Evolutionary conservation across 345 rosid species (phyloP).

Genomic region (Capsella bursapastoris): DNA sequence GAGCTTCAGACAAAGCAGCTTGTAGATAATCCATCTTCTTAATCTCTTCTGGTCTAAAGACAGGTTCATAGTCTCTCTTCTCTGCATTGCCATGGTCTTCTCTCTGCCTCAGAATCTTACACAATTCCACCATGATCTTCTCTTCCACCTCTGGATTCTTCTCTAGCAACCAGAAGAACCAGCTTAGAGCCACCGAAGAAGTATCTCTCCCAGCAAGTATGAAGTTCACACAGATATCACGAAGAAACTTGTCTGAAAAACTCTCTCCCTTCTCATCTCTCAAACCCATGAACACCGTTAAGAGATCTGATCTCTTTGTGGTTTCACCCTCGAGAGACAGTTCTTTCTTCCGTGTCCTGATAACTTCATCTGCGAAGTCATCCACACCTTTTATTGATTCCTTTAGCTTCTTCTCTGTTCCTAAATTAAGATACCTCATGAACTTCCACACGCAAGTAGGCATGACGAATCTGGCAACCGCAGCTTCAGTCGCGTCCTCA

Average conservation of each 20-base stretch:
- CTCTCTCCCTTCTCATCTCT: constrained; percentile 59
- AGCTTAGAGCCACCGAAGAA: constrained; percentile 89
- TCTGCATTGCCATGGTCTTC: constrained; percentile 24
- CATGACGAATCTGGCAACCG: constrained; percentile 66
- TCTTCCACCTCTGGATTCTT: constrained; percentile 67
- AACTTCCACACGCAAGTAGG: constrained; percentile 88
- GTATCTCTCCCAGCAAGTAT: constrained; percentile 98
- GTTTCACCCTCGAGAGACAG: constrained; percentile 45
- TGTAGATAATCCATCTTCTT: constrained; percentile 97
- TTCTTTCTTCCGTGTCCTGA: constrained; percentile 76
- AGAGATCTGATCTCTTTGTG: constrained; percentile 66
- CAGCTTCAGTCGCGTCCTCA: constrained; percentile 89
- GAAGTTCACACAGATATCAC: constrained; percentile 91
- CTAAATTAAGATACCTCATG: constrained; percentile 68
- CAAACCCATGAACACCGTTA: constrained; percentile 73
- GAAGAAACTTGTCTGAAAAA: constrained; percentile 78
- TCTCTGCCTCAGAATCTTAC: constrained; percentile 59
- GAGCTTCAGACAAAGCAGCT: constrained; percentile 91
- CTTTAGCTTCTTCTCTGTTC: constrained; percentile 79
- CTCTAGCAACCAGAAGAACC: constrained; percentile 85
- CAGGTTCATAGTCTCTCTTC: constrained; percentile 25
- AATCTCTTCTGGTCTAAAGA: constrained; percentile 79
- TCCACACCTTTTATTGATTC: constrained; percentile 72
- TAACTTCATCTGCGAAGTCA: constrained; percentile 77
- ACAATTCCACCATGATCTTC: constrained; percentile 64